Evolutionary conservation across 129 eudicot species (phyloP).

Genomic region (Artemisia annua): DNA sequence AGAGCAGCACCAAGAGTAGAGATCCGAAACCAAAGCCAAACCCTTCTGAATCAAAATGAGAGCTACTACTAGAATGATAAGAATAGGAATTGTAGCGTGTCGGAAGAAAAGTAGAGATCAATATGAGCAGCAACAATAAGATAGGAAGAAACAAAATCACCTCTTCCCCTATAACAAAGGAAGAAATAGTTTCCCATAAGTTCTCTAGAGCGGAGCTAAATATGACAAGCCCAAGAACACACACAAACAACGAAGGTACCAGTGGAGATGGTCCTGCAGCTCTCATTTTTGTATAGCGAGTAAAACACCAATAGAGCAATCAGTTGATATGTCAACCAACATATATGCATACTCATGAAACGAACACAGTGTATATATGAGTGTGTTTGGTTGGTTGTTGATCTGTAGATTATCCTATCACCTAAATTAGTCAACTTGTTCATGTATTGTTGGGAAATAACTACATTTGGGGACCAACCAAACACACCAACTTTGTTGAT

Average conservation of each 20-base stretch:
- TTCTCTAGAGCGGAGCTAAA: conserved; percentile 36
- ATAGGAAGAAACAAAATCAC: conserved; percentile 33
- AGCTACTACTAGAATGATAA: conserved; percentile 21
- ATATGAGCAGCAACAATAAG: conserved; percentile 37
- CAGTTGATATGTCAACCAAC: too few relatives aligned
- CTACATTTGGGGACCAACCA: too few relatives aligned
- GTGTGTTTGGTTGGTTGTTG: too few relatives aligned
- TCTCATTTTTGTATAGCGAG: conserved; percentile 24
- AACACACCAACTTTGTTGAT: too few relatives aligned
- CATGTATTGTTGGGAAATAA: too few relatives aligned
- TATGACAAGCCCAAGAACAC: conserved; percentile 43
- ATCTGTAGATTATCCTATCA: too few relatives aligned
- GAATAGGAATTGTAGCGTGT: conserved; percentile 7
- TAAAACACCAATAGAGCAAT: too few relatives aligned
- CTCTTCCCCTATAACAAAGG: conserved; percentile 25
- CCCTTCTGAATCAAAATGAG: conserved; percentile 37
- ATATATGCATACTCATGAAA: too few relatives aligned
- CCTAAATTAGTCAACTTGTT: too few relatives aligned
- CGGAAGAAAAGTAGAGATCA: conserved; percentile 29
- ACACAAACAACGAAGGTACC: conserved; percentile 52
- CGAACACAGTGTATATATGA: too few relatives aligned
- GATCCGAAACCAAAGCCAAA: conserved; percentile 42
- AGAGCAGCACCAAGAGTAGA: conserved; percentile 41
- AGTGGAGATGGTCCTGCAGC: conserved; percentile 47
- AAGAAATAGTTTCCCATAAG: conserved; percentile 29